These are phyloP conservation scores for Lasiodiplodia sp. DNA, from an alignment of 2,329 filamentous ascomycete genomes.

Conservation along the genomic window DNA sequence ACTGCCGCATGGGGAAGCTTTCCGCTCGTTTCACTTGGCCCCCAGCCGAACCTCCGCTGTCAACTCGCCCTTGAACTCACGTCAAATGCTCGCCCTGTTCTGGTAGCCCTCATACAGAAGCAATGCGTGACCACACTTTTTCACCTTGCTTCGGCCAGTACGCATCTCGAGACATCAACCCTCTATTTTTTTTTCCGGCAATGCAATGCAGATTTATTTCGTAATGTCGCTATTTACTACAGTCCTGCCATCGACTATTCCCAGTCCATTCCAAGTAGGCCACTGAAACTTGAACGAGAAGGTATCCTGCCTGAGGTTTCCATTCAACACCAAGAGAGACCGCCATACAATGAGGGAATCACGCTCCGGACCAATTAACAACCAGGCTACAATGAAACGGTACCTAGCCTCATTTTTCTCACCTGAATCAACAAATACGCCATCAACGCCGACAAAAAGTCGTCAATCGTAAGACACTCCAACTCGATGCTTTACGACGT, in stretches of 20 bases:
- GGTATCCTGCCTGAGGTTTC: background rate
- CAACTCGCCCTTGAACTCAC: background rate
- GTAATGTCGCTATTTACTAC: slow-evolving; percentile 17
- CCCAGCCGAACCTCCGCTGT: slow-evolving; percentile 1
- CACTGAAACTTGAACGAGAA: background rate
- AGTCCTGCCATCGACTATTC: background rate
- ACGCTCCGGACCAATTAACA: background rate
- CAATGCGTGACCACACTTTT: background rate
- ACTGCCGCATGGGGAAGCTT: slow-evolving; percentile 19
- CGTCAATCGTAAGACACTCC: slow-evolving; percentile 10
- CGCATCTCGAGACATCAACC: background rate
- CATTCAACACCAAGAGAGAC: background rate
- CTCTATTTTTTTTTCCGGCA: slow-evolving; percentile 4
- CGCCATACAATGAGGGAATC: slow-evolving; percentile 12
- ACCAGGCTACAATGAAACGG: background rate
- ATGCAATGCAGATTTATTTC: slow-evolving; percentile 13
- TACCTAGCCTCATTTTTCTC: background rate
- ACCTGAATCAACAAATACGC: slow-evolving; percentile 7
- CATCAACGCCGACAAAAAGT: slow-evolving; percentile 11
- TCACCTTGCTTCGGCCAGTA: background rate
- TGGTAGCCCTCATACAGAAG: background rate
- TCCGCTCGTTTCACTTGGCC: background rate
- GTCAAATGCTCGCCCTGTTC: background rate
- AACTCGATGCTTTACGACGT: background rate
- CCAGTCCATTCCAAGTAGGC: background rate